Evolutionary conservation across 768 basidiomycete genomes (phyloP), one percentile per base, ranked within the genome.

Genomic region (Paxillus involutus): DNA sequence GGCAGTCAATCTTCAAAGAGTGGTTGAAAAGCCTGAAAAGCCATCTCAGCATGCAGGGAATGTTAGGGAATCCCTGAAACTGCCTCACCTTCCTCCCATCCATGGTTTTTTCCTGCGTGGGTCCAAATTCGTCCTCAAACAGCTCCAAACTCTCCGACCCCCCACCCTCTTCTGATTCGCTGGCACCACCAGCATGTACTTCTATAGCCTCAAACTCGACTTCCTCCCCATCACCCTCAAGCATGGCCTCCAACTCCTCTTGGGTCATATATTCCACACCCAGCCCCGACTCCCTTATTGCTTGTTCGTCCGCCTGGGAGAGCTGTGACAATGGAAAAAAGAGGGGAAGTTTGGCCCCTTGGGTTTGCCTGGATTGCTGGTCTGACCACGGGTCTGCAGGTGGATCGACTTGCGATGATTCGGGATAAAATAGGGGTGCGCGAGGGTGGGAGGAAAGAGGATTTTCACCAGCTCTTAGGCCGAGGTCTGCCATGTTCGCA

Each of bases 181-280:
- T 26, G 26, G 26, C 48, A 36, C 49, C 33, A 26, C 6, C 40
- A 14, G 33, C 11, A 3, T 44, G 16, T 10, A 49, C 32, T 14
- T 36, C 46, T 40, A 35, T 36, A 14, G 50, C 57, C 26, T 61
- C 53, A 57, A 69, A 59, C n/a, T 47, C 70, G 42, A 73, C 64
- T 51, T 73, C 70, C 41, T 71, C 68, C 2, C 62, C 71, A 3
- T 71, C 68, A 40, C 70, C 71, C 26, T 71, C 71, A 35, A 73
- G 45, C 66, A 73, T 66, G 24, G 78, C 82, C 19, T 72, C 76
- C 35, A 90, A 68, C 63, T 89, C 87, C 21, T 82, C 77, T 6
- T 69, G 75, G 53, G 77, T 73, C 88, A 91, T 88, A 55, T 77
- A 63, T 61, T 89, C 87, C 21, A 86, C 74, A 3, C 85, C 87